Conservation (phyloP, 768 basidiomycete genomes). For the Dacryopinax spathularia region DNA sequence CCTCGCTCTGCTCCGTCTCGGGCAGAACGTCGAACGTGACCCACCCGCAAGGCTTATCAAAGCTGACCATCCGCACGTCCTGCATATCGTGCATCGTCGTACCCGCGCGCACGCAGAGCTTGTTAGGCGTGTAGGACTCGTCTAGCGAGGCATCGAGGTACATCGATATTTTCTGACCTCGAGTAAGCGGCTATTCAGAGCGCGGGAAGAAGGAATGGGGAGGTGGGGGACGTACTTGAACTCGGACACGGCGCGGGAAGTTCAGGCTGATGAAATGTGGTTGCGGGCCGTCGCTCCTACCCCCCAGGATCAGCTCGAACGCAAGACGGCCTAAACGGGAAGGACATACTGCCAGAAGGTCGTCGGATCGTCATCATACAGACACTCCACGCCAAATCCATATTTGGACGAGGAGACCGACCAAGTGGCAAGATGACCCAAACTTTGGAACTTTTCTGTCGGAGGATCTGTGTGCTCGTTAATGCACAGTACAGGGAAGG, state of each 20-base stretch:
- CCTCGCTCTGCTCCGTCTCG: constrained; percentile 68
- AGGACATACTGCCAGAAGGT: constrained; percentile 93
- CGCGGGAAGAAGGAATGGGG: not conserved
- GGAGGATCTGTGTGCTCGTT: constrained; percentile 13
- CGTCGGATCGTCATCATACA: constrained; percentile 73
- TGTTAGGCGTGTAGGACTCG: constrained; percentile 94
- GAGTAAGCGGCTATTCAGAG: not conserved
- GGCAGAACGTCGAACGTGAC: constrained; percentile 72
- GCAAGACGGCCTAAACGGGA: not conserved
- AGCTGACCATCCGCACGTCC: constrained; percentile 69
- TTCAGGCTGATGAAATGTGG: constrained; percentile 92
- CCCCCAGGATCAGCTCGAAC: not conserved
- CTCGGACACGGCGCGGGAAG: constrained; percentile 76
- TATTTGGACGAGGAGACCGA: constrained; percentile 94
- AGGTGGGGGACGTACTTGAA: constrained; percentile 45
- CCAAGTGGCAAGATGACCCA: constrained; percentile 84
- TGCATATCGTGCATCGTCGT: constrained; percentile 84
- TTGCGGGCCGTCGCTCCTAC: constrained; percentile 72
- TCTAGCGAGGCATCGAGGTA: constrained; percentile 68
- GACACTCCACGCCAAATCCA: constrained; percentile 86
- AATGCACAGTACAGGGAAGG: no score
- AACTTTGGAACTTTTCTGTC: not conserved
- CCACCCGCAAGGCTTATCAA: constrained; percentile 92
- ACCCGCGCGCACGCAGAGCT: constrained; percentile 79
- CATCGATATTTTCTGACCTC: constrained; percentile 65